Evolutionary conservation across 2,329 filamentous ascomycete species (phyloP), one percentile per base, ranked within the genome.

Genomic region (Fonsecaea pedrosoi): DNA sequence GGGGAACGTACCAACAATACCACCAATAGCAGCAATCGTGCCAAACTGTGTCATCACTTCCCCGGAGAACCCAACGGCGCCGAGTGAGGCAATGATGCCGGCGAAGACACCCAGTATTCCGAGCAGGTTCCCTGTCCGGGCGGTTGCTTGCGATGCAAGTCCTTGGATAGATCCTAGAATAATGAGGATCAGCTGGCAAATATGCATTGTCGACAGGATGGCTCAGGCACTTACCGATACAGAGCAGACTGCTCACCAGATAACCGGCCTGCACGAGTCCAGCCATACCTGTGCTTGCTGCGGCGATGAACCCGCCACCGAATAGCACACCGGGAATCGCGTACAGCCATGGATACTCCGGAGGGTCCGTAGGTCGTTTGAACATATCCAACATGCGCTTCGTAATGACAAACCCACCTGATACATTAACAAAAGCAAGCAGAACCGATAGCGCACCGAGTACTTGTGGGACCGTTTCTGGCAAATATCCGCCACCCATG

Each of bases 371-470:
- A 32, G 92, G 90, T 12, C 91, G 86, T 75, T 90, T 91, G 76
- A 94, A 94, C 91, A 94, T 94, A 77, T 96, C 92, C 53, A 97
- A 83, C 93, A 97, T 97, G 69, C 93, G 86, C 80, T 96, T 96
- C 2, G 92, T 96, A 67, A 97, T 92, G 53, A 96, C 90, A 68
- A 97, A 97, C 0, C 93, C 93, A 65, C 93, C 93, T 0, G 91
- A 90, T 2, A 97, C 89, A 71, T 96, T 96, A 69, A 96, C 91
- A 75, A 95, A 96, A 0, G 92, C 92, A 21, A 97, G 81, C 4
- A 95, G 82, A 1, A 96, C 93, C 1, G 92, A 96, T 1, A 88
- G 79, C 1, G 92, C 91, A 62, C 92, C 93, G 40, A 97, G 87
- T 1, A 81, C 78, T 75, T 96, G 92, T 0, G 92, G 92, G 5